Evolutionary conservation across 768 basidiomycete genomes (phyloP).

Genomic region (Lactarius pseudohatsudake): DNA sequence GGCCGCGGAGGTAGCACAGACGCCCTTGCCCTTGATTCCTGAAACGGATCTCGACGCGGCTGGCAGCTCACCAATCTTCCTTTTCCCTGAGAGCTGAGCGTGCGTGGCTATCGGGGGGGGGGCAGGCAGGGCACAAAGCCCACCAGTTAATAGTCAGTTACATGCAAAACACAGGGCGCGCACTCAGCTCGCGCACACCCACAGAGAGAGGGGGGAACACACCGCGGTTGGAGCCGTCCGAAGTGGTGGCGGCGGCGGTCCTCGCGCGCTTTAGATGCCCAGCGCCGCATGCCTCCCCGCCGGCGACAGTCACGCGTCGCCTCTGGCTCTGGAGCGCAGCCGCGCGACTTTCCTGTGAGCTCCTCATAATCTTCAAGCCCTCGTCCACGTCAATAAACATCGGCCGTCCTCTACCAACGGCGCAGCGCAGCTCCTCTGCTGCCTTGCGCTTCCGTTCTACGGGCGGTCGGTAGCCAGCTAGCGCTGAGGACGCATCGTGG

Average conservation of each 20-base stretch:
- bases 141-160: neutral
- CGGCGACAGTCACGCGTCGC: constrained; percentile 7
- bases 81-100: neutral
- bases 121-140: neutral
- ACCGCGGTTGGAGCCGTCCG: neutral
- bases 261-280: neutral
- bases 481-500: neutral
- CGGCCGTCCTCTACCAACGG: neutral
- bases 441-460: constrained; percentile 6
- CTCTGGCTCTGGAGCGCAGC: neutral
- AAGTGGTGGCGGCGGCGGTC: neutral
- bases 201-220: neutral
- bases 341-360: neutral
- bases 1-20: neutral
- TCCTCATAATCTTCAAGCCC: constrained; percentile 5
- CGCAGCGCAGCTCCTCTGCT: neutral
- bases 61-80: neutral
- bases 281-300: neutral
- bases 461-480: neutral
- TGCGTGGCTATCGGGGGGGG: neutral
- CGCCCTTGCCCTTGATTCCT: neutral
- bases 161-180: neutral
- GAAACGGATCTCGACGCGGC: neutral
- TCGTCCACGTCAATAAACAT: constrained; percentile 3
- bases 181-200: neutral